phyloP scores from a whole-genome alignment of 257 asterid species.

The Gentiana macrophylla region DNA sequence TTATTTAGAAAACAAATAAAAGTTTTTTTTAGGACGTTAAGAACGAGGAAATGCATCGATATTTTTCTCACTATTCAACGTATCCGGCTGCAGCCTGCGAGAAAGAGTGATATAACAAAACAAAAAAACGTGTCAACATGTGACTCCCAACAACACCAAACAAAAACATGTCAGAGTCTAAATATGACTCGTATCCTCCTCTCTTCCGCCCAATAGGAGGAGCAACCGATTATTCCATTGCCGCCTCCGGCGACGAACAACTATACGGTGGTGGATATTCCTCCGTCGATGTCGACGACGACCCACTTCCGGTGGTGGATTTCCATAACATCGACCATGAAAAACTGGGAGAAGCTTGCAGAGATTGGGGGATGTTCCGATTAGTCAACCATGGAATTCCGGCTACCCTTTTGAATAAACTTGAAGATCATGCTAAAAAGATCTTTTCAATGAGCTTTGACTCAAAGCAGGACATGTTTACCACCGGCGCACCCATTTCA shows the following conservation, averaged over 20 bases:
- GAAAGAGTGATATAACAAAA: too few relatives aligned
- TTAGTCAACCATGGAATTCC: slow-evolving; percentile 74
- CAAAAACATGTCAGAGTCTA: slow-evolving; percentile 23
- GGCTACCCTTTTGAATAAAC: slow-evolving; percentile 24
- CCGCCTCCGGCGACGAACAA: slow-evolving; percentile 6
- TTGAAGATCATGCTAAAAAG: slow-evolving; percentile 29
- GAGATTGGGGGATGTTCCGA: slow-evolving; percentile 84
- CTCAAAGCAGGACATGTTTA: slow-evolving; percentile 30
- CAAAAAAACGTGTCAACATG: too few relatives aligned
- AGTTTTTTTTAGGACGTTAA: too few relatives aligned
- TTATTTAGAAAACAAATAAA: too few relatives aligned
- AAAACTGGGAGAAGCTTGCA: slow-evolving; percentile 35
- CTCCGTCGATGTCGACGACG: slow-evolving; percentile 14
- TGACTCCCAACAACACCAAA: too few relatives aligned
- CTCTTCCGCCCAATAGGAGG: slow-evolving; percentile 27
- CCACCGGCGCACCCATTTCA: slow-evolving; percentile 21
- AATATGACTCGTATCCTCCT: slow-evolving; percentile 58
- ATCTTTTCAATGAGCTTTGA: slow-evolving; percentile 41
- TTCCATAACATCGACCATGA: slow-evolving; percentile 18
- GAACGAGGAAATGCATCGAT: too few relatives aligned
- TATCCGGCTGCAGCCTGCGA: too few relatives aligned
- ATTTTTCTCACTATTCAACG: too few relatives aligned
- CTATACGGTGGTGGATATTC: neutral
- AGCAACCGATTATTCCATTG: slow-evolving; percentile 3
- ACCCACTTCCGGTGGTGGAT: slow-evolving; percentile 51